Evolutionary conservation across 495 filamentous ascomycete species (phyloP).

Genomic region (Aspergillus panamensis): DNA sequence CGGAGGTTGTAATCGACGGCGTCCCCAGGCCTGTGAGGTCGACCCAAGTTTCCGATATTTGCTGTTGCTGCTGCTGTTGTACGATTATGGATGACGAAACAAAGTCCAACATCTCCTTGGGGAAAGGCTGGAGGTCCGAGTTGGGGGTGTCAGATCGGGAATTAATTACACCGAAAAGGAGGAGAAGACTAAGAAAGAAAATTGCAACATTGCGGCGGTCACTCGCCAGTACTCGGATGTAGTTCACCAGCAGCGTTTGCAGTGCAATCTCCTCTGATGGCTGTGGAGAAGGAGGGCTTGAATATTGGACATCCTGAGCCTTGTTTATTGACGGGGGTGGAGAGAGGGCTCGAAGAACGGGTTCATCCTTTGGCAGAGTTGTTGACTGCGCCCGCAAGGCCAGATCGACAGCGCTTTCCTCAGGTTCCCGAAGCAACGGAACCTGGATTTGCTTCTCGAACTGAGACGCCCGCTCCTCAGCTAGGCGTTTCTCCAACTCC

Average conservation of each 20-base stretch:
- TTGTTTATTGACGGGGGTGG: not conserved
- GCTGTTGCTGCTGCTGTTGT: constrained; percentile 10
- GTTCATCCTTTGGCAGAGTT: not conserved
- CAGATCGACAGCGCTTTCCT: not conserved
- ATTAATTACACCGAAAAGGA: constrained; percentile 51
- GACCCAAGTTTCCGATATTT: not conserved
- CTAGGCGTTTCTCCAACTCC: constrained; percentile 42
- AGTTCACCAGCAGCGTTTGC: constrained; percentile 62
- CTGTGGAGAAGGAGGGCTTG: constrained; percentile 9
- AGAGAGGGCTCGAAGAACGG: not conserved
- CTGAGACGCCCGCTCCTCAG: constrained; percentile 23
- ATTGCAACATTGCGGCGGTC: constrained; percentile 73
- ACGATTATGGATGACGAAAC: constrained; percentile 7
- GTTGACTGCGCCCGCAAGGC: not conserved
- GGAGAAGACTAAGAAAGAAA: constrained; percentile 55
- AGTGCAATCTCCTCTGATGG: constrained; percentile 42
- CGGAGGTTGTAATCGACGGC: not conserved
- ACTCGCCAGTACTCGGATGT: constrained; percentile 60
- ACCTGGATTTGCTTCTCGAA: constrained; percentile 12
- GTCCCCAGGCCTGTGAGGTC: not conserved
- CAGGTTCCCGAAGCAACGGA: constrained; percentile 21
- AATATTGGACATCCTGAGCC: constrained; percentile 2
- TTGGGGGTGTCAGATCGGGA: constrained; percentile 15
- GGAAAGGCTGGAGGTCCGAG: constrained; percentile 20
- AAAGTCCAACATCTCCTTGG: constrained; percentile 15